Evolutionary conservation across 306 rosid genomes (phyloP).

Genomic region (Chamaecrista fasciculata): DNA sequence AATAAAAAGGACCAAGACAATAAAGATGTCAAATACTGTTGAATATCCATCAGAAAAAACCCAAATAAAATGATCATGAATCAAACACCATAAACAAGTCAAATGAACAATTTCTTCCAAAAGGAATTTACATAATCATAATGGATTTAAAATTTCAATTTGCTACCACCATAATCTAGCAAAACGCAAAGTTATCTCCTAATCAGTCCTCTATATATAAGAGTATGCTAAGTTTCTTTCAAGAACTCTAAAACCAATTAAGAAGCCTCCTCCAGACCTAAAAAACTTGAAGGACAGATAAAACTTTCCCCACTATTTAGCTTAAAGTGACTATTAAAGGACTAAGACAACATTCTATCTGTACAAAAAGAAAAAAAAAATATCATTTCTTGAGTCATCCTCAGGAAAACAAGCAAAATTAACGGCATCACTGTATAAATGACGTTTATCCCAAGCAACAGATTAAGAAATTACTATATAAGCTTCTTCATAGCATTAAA

Average conservation of each 20-base stretch:
- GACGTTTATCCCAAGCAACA: neutral
- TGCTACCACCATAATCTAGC: neutral
- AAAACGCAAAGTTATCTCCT: neutral
- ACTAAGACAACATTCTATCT: neutral
- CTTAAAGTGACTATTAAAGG: neutral
- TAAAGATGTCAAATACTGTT: neutral
- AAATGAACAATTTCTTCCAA: neutral
- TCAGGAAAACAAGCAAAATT: too few species aligned
- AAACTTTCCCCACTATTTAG: neutral
- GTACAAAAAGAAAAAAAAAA: neutral
- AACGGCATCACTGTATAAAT: neutral
- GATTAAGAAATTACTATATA: neutral
- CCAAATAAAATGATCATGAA: neutral
- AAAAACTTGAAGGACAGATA: neutral
- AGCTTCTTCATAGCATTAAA: neutral
- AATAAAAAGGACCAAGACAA: neutral
- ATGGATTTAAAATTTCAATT: slow-evolving; percentile 10
- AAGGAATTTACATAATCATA: neutral
- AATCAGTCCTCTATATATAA: neutral
- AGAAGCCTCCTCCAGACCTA: slow-evolving; percentile 5
- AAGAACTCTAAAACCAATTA: neutral
- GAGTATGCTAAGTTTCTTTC: neutral
- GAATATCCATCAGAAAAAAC: neutral
- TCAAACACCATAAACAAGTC: neutral
- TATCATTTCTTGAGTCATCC: too few species aligned